phyloP scores from a whole-genome alignment of 192 early-diverging fungal species.

The Jimgerdemannia flammicorona region DNA sequence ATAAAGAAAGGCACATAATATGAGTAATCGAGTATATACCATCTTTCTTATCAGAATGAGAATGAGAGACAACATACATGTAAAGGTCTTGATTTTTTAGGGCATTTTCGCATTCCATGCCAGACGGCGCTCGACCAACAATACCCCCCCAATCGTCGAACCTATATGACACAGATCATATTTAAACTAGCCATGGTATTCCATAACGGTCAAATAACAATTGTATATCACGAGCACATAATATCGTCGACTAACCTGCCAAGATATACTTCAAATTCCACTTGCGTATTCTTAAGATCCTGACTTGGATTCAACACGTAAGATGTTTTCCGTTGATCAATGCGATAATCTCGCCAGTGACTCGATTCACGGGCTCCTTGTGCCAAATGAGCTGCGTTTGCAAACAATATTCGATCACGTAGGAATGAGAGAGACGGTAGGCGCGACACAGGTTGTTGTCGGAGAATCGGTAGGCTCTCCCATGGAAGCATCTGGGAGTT shows the following conservation, averaged over 20 bases:
- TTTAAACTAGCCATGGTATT: no score
- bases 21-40: not conserved
- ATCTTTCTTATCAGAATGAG: no score
- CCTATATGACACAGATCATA: not conserved
- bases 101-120: slow-evolving; percentile 55
- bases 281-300: slow-evolving; percentile 81
- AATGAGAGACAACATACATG: slow-evolving; percentile 38
- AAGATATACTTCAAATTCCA: slow-evolving; percentile 61
- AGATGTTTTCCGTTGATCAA: slow-evolving; percentile 49
- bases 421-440: slow-evolving; percentile 76
- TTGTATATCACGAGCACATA: not conserved
- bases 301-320: slow-evolving; percentile 92
- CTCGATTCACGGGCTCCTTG: not conserved
- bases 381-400: not conserved
- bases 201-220: not conserved
- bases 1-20: slow-evolving; percentile 2
- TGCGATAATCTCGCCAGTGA: slow-evolving; percentile 35
- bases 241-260: slow-evolving; percentile 21
- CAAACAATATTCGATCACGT: slow-evolving; percentile 50
- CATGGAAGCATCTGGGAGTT: slow-evolving; percentile 82
- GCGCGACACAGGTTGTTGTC: slow-evolving; percentile 70
- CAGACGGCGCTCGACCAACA: slow-evolving; percentile 61
- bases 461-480: slow-evolving; percentile 78
- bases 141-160: slow-evolving; percentile 65
- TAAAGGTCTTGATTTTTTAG: slow-evolving; percentile 59